Percentiles rank a stretch among this genome's conserved stretches.
phyloP scores from a whole-genome alignment of 164 flowering plant genomes.

The Magnolia officinalis region DNA sequence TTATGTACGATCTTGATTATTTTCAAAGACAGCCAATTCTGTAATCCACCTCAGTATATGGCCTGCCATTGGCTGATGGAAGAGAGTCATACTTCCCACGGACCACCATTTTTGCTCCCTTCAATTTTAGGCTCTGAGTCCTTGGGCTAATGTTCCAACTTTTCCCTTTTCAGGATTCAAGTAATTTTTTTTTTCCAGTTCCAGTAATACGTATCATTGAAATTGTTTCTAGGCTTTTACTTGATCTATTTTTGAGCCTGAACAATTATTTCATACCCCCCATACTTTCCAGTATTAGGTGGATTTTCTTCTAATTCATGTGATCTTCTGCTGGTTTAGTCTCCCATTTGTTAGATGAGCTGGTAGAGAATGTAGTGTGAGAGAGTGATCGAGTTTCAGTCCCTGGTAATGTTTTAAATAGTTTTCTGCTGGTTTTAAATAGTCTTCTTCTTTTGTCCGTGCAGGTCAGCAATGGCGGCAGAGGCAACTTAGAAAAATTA shows the following conservation, averaged over 20 bases:
- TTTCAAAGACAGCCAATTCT: no score
- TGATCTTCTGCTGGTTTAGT: not conserved
- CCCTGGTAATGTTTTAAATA: not conserved
- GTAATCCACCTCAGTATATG: no score
- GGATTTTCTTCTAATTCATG: not conserved
- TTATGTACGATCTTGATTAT: no score
- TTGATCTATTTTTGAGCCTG: not conserved
- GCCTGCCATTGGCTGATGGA: no score
- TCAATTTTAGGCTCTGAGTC: no score
- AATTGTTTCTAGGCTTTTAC: not conserved
- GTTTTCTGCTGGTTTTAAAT: not conserved
- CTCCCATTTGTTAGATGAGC: not conserved
- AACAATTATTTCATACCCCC: no score
- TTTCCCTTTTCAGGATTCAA: not conserved
- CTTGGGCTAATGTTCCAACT: no score
- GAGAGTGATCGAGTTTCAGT: not conserved
- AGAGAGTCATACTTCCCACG: no score
- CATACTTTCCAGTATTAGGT: not conserved
- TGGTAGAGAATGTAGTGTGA: no score
- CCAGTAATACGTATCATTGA: not conserved
- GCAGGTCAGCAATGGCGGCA: constrained; percentile 82
- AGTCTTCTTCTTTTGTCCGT: not conserved
- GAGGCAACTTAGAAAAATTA: constrained; percentile 57
- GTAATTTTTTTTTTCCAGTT: no score
- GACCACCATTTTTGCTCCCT: no score